Evolutionary conservation across 2,329 filamentous ascomycete species (phyloP).

Genomic region (Trichoderma breve): DNA sequence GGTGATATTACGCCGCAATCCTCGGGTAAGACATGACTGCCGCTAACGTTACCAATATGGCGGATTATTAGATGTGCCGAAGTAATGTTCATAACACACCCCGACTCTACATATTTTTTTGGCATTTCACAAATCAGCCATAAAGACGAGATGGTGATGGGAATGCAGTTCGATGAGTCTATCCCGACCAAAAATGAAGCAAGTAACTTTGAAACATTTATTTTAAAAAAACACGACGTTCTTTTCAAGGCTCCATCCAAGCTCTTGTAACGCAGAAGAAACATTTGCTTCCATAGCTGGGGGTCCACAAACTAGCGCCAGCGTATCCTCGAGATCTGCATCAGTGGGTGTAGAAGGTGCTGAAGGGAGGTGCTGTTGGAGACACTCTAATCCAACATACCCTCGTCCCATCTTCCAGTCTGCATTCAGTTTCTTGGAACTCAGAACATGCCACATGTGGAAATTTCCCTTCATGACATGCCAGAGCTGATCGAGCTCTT

Average conservation of each 20-base stretch:
- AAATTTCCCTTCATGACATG: background rate
- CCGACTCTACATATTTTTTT: background rate
- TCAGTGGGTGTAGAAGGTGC: background rate
- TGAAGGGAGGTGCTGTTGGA: background rate
- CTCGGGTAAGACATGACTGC: background rate
- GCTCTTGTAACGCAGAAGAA: background rate
- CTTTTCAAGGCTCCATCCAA: background rate
- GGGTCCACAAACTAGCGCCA: background rate
- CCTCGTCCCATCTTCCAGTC: background rate
- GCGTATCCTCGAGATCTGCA: background rate
- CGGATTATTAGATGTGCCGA: background rate
- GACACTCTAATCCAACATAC: background rate
- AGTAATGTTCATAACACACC: background rate
- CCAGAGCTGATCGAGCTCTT: background rate
- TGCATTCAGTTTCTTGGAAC: background rate
- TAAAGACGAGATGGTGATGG: background rate
- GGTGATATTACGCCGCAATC: background rate
- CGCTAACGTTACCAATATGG: background rate
- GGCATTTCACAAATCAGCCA: background rate
- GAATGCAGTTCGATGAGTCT: background rate
- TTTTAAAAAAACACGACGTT: background rate
- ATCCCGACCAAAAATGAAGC: background rate
- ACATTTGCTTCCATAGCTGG: background rate
- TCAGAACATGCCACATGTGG: background rate
- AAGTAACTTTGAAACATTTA: background rate